phyloP scores from a whole-genome alignment of 495 filamentous ascomycete species.

The Aspergillus ostianus region DNA sequence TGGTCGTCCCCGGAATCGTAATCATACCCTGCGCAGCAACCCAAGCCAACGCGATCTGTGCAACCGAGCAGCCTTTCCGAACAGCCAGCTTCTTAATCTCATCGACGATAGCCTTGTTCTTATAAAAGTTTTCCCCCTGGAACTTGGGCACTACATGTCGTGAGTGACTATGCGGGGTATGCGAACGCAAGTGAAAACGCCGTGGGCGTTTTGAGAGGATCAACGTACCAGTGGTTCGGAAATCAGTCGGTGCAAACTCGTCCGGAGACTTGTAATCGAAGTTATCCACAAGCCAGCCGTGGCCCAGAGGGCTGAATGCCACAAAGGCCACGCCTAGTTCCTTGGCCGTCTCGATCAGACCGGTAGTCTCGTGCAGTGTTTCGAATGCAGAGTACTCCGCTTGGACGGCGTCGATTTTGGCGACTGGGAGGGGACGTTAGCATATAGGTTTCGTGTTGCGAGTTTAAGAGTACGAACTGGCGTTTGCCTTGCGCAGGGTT shows the following conservation, averaged over 20 bases:
- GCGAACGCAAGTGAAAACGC: background rate
- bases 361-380: conserved; percentile 44
- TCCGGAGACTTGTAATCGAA: conserved; percentile 43
- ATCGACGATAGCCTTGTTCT: conserved; percentile 44
- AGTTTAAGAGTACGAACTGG: conserved; percentile 24
- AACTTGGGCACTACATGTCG: conserved; percentile 40
- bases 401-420: conserved; percentile 51
- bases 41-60: conserved; percentile 47
- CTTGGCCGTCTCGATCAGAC: conserved; percentile 37
- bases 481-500: conserved; percentile 44
- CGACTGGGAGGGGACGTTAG: conserved; percentile 25
- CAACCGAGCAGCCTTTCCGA: conserved; percentile 36
- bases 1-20: conserved; percentile 48
- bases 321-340: conserved; percentile 45
- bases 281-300: conserved; percentile 46
- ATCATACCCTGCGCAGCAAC: conserved; percentile 47
- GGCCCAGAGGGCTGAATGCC: conserved; percentile 45
- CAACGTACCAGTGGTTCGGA: conserved; percentile 32
- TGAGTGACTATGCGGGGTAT: background rate
- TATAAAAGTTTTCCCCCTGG: conserved; percentile 52
- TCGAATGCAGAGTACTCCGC: conserved; percentile 52
- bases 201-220: no score
- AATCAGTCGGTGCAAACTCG: conserved; percentile 45
- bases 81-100: conserved; percentile 42
- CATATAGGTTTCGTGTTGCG: background rate